Base-by-base conservation (phyloP, 805 yeast species). In the Hanseniaspora valbyensis region DNA sequence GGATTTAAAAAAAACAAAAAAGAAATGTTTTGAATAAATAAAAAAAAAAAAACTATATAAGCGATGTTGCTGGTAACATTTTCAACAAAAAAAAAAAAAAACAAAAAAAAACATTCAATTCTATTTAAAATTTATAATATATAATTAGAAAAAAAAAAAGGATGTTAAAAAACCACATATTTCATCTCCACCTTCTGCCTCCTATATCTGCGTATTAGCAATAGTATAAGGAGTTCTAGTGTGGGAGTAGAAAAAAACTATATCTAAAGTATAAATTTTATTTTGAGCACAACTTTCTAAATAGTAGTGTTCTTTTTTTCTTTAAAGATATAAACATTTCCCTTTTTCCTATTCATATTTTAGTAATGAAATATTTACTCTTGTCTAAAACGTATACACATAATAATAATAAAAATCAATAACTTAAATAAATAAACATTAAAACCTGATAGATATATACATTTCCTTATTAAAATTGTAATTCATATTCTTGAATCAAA, bases 401-500 rank as follows among this genome's bases (percentile, higher is more conserved):
- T n/a, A n/a, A n/a, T n/a, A n/a, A n/a, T n/a, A n/a, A n/a, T n/a
- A n/a, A n/a, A n/a, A n/a, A n/a, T n/a, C 7, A 32, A 7, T 14
- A 32, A 14, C 6, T 14, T 7, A 36, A 36, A 36, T 5, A 36
- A 36, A 21, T 7, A 36, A 36, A 61, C 42, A 42, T 14, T 10
- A 33, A 36, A n/a, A 12, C 50, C 13, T 16, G 10, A 8, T 5
- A 10, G 8, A 16, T 16, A 19, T 12, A 34, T 34, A 16, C 24
- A 8, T 16, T 10, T 21, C 3, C 14, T 22, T 53, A 58, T 24
- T 55, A 55, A 39, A 52, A 44, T 30, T 58, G 37, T 7, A 83
- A 67, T 5, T 81, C 73, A 59, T 79, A 81, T 59, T 86, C 95
- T 54, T 80, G 77, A 50, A 84, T 68, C 54, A 87, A 68, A 36